phyloP scores from a whole-genome alignment of 192 early-diverging fungal genomes.

The Coemansia guatemalensis region DNA sequence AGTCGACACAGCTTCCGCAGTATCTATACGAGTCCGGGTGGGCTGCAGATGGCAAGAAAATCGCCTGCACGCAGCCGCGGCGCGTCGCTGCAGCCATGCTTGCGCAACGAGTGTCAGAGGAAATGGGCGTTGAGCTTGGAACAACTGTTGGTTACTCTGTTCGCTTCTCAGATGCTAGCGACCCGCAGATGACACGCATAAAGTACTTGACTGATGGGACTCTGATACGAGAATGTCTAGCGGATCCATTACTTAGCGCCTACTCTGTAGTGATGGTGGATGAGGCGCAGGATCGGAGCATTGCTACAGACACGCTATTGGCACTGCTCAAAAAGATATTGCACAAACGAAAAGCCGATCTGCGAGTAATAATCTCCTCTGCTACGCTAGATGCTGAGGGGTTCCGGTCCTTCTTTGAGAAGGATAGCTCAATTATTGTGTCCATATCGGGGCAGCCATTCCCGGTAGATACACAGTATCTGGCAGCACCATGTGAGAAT shows the following conservation, averaged over 20 bases:
- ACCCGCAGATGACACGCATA: slow-evolving; percentile 81
- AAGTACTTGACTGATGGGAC: slow-evolving; percentile 99
- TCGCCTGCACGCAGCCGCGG: slow-evolving; percentile 96
- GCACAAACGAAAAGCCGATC: slow-evolving; percentile 65
- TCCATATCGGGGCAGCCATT: slow-evolving; percentile 90
- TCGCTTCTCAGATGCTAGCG: slow-evolving; percentile 92
- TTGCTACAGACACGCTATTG: slow-evolving; percentile 88
- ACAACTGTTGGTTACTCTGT: slow-evolving; percentile 97
- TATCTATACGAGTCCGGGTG: slow-evolving; percentile 95
- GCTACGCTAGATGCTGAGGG: slow-evolving; percentile 92
- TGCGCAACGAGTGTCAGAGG: slow-evolving; percentile 92
- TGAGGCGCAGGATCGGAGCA: slow-evolving; percentile 93
- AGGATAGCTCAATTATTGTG: slow-evolving; percentile 75
- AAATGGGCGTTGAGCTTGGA: slow-evolving; percentile 88
- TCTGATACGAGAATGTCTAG: slow-evolving; percentile 85
- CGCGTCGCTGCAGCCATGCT: slow-evolving; percentile 96
- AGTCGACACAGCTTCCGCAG: slow-evolving; percentile 96
- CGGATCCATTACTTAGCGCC: slow-evolving; percentile 76
- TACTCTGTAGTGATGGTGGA: slow-evolving; percentile 95
- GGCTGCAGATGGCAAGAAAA: slow-evolving; percentile 74
- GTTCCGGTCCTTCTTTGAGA: slow-evolving; percentile 79
- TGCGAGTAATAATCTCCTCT: slow-evolving; percentile 89
- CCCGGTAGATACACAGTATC: slow-evolving; percentile 96
- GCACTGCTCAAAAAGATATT: slow-evolving; percentile 85
- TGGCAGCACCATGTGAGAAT: slow-evolving; percentile 86